Evolutionary conservation across 2,329 filamentous ascomycete genomes (phyloP), one percentile per base, ranked within the genome.

Genomic region (Hymenoscyphus repandus): DNA sequence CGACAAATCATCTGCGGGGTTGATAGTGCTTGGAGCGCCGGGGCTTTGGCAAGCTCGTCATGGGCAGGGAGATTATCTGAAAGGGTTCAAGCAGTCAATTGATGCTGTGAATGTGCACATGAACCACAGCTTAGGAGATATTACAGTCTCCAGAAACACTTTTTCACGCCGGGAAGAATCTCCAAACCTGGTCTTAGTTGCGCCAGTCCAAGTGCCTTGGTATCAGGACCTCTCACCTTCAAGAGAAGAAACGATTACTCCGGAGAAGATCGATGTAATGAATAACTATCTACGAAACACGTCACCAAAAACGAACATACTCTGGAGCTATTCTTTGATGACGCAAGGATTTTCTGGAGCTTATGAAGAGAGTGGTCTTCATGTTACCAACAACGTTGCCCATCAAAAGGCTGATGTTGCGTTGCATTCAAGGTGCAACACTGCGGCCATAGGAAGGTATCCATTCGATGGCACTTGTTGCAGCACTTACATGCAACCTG

Each of bases 21-120:
- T 80, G 42, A 63, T 82, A 18, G 58, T 82, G 2, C 59, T 82
- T 31, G 79, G 80, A 2, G 72, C 75, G 34, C 70, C 72, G 1
- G 80, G 79, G 1, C 64, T 81, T 18, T 81, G 75, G 75, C 72
- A 79, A 60, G 76, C 77, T 30, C 70, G 73, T 47, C 71, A 78
- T 63, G 68, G 75, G 13, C 69, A 69, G n/a, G 67, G 71, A 17
- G 68, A 69, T 38, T 74, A 71, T 52, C 64, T 76, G 17, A 63
- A 69, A 27, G 55, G 66, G 1, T 82, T 79, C 63, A 70, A 70
- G 49, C 63, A 69, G 32, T 67, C 72, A 12, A 68, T 82, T 38
- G 70, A 75, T 38, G 59, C 64, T 48, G 67, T 81, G 20, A 64
- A 69, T n/a, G 67, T 68, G 3, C 69, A 68, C 52, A 66, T 65